Base-by-base conservation (phyloP, 352 stramenopile species). In the Hyaloperonospora arabidopsidis region DNA sequence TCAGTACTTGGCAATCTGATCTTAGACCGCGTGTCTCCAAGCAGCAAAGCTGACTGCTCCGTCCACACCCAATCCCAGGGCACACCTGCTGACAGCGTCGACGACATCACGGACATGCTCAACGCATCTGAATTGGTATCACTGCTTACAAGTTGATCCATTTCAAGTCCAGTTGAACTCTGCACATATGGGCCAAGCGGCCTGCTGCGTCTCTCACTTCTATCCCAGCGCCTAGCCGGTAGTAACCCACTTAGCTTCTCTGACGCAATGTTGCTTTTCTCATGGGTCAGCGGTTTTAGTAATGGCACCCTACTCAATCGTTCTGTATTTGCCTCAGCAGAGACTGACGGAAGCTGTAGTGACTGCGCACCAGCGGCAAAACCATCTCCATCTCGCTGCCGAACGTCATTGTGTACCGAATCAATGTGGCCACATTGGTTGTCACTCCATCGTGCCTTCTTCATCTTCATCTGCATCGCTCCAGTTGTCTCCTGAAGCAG, bases 61-160 rank as follows among this genome's bases (percentile, higher is more conserved):
- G 69, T 74, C 46, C 66, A 72, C 25, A 75, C 49, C 76, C 76
- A 89, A 59, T 87, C 73, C 62, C 72, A 73, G 10, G 79, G 75
- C 1, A 87, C 32, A 0, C 52, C 59, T 12, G 57, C 57, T 8
- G 25, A 32, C 25, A 32, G 25, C 25, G 25, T 32, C 25, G 25
- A 32, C 25, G 25, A 32, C 25, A 32, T 32, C 25, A 32, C 25
- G 25, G 25, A 32, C 25, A 32, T 67, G 43, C 74, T 83, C 38
- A 89, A 51, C 32, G 21, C 46, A 36, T 47, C 50, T 45, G 55
- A 15, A 29, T 18, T 49, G 29, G 49, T 36, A 8, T 35, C 35
- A 23, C 32, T 45, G 29, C 32, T 59, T 14, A 22, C 18, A 32
- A 3, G 13, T 52, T 58, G 52, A 21, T 13, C 39, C 17, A 28